Base-by-base conservation (phyloP, 2,329 filamentous ascomycete species). In the Sclerotinia borealis region DNA sequence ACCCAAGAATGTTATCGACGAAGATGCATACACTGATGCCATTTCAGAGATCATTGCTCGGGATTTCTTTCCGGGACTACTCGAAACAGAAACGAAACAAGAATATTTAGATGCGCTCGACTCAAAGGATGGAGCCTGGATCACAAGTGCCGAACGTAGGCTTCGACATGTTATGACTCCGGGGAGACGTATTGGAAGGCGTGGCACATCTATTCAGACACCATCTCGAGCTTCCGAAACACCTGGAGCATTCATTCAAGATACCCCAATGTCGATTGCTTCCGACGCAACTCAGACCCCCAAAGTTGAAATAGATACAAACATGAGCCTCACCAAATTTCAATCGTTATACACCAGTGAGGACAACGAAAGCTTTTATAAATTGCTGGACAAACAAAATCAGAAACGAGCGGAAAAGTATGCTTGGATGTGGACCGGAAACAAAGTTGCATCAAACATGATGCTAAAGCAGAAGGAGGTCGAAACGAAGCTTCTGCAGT, bases 311-410 rank as follows among this genome's bases (percentile, higher is more conserved):
- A 80, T 91, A 22, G 88, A 96, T 73, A 86, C 88, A 48, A 88
- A 88, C 69, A 86, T 98, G 80, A 92, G 89, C 65, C 82, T 99
- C 1, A 86, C 88, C 60, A 85, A 88, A 1, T 99, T 97, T 72
- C 95, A 99, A 73, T 84, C 90, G 3, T 93, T 91, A 69, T 98
- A 97, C 77, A 99, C 93, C 1, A 96, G 92, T 72, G 95, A 99
- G 76, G 95, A 99, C 75, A 98, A 98, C 73, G 95, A 97, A 74
- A 96, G 91, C 70, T 98, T 99, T 79, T 96, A 96, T 76, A 89
- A 88, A 70, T 81, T 99, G 1, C 80, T 98, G 34, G 95, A 99
- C 77, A 90, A 88, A 72, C 92, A 97, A 72, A 99, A 97, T 72
- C 83, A 87, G 66, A 93, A 92, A 75, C 85, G 83, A 58, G 88